Evolutionary conservation across 2,329 filamentous ascomycete genomes (phyloP).

Genomic region (Monosporascus ibericus): DNA sequence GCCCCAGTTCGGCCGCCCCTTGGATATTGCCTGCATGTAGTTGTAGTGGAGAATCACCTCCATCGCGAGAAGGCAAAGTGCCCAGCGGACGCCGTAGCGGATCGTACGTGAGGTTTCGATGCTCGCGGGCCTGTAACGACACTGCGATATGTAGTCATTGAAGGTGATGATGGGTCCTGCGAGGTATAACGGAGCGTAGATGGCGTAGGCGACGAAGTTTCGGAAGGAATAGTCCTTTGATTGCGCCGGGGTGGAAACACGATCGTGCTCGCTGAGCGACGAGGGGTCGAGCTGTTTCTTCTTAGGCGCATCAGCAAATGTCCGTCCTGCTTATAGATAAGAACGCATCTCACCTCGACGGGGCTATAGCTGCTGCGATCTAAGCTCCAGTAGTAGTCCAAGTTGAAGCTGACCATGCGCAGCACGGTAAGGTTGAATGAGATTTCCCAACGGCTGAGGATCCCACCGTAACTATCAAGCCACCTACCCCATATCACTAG

Average conservation of each 20-base stretch:
- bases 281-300: conserved; percentile 94
- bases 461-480: conserved; percentile 73
- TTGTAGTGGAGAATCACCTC: conserved; percentile 87
- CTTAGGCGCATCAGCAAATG: conserved; percentile 65
- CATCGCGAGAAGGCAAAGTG: conserved; percentile 77
- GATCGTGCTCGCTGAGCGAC: conserved; percentile 81
- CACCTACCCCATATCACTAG: conserved; percentile 59
- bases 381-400: conserved; percentile 93
- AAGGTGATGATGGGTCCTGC: conserved; percentile 92
- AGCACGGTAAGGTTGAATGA: conserved; percentile 94
- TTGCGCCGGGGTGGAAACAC: conserved; percentile 69
- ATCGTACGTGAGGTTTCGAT: conserved; percentile 65
- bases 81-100: conserved; percentile 78
- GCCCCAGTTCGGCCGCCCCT: conserved; percentile 71
- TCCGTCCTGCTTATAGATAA: not conserved
- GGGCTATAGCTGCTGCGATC: conserved; percentile 58
- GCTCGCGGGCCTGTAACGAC: conserved; percentile 64
- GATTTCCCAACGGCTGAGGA: conserved; percentile 93
- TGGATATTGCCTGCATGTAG: conserved; percentile 89
- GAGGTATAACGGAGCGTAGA: conserved; percentile 91
- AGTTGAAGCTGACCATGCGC: conserved; percentile 89
- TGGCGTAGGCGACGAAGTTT: conserved; percentile 82
- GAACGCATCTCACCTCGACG: conserved; percentile 64
- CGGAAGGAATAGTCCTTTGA: conserved; percentile 67
- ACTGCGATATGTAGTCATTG: conserved; percentile 93